These are phyloP conservation scores for Gamsiella multidivaricata DNA, from an alignment of 192 early-diverging fungal genomes.

Conservation along the genomic window DNA sequence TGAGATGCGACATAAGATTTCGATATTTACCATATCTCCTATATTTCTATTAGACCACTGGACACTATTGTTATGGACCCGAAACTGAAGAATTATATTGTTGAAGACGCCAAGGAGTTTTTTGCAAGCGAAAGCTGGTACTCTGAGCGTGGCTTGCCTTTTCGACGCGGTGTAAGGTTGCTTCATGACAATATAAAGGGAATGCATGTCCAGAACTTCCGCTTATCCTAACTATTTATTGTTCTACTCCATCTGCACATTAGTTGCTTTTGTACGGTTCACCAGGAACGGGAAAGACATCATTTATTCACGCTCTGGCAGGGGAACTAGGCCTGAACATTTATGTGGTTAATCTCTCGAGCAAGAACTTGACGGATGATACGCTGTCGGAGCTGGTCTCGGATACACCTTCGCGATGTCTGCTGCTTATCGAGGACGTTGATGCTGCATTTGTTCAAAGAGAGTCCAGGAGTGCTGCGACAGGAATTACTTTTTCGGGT, in stretches of 20 bases:
- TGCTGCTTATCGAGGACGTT: conserved; percentile 79
- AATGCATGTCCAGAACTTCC: background rate
- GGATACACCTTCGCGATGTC: conserved; percentile 66
- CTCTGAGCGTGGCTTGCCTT: conserved; percentile 68
- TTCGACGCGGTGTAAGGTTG: conserved; percentile 63
- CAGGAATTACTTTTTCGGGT: conserved; percentile 65
- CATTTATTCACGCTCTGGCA: conserved; percentile 75
- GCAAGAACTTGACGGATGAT: conserved; percentile 73
- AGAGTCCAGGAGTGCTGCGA: conserved; percentile 46
- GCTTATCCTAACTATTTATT: background rate
- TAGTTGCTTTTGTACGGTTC: conserved; percentile 72
- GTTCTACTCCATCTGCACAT: background rate
- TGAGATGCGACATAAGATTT: too few relatives aligned
- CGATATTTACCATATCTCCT: too few relatives aligned
- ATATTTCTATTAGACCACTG: conserved; percentile 52
- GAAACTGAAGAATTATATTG: conserved; percentile 56
- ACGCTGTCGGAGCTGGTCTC: conserved; percentile 59
- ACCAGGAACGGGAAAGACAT: conserved; percentile 83
- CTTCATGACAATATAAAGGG: background rate
- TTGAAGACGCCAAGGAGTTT: conserved; percentile 63
- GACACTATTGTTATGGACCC: conserved; percentile 66
- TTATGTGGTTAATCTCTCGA: conserved; percentile 75
- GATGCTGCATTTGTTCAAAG: conserved; percentile 78
- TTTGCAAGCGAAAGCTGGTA: conserved; percentile 70
- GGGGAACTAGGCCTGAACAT: conserved; percentile 80